Percentiles rank a stretch among this genome's conserved stretches.
These are phyloP conservation scores for Coemansia sp. DNA, from an alignment of 192 early-diverging fungal genomes.

Conservation along the genomic window DNA sequence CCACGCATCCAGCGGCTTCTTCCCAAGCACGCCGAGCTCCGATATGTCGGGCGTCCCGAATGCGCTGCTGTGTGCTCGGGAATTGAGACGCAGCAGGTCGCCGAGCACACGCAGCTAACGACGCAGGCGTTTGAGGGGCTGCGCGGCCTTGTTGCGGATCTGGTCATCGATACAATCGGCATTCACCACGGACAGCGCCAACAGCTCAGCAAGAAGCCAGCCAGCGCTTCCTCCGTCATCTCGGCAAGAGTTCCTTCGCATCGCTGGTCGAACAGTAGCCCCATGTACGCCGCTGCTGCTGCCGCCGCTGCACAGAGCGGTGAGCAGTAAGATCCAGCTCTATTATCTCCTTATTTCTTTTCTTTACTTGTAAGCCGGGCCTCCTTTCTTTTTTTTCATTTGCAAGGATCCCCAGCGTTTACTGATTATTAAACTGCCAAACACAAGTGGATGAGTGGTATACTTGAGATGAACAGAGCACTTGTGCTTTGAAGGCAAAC, in stretches of 20 bases:
- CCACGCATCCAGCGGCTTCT: conserved; percentile 78
- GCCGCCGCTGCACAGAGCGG: conserved; percentile 37
- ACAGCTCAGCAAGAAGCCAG: conserved; percentile 18
- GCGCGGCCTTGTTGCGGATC: conserved; percentile 46
- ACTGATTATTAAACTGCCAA: not conserved
- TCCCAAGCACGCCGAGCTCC: conserved; percentile 58
- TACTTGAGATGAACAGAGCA: no score
- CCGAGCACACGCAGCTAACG: conserved; percentile 63
- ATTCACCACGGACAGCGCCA: conserved; percentile 25
- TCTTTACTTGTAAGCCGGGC: not conserved
- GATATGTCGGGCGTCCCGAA: conserved; percentile 75
- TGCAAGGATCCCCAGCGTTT: no score
- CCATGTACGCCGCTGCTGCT: conserved; percentile 32
- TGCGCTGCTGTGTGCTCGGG: conserved; percentile 80
- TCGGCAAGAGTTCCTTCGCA: conserved; percentile 33
- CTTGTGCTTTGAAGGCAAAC: no score
- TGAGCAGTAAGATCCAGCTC: conserved; percentile 25
- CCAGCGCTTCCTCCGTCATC: conserved; percentile 22
- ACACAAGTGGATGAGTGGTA: no score
- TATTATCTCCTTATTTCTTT: not conserved
- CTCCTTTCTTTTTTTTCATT: no score
- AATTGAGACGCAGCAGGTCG: conserved; percentile 65
- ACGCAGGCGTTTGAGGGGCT: conserved; percentile 56
- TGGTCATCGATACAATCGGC: conserved; percentile 38
- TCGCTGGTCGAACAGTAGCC: conserved; percentile 36